Evolutionary conservation across 2,329 filamentous ascomycete genomes (phyloP).

Genomic region (Claviceps quebecensis): DNA sequence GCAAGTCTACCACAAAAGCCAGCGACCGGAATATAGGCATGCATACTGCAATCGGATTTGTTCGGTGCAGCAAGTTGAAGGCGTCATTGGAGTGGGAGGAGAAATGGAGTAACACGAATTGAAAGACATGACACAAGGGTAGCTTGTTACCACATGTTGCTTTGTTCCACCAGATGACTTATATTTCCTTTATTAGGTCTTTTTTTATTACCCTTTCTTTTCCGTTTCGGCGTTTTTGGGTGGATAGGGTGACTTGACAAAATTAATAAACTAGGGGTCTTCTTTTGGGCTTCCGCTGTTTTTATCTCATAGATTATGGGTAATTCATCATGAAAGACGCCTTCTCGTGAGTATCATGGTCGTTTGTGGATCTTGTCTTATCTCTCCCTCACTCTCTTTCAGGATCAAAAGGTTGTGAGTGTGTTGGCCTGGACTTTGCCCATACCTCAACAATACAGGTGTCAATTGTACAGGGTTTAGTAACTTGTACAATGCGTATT

Average conservation of each 20-base stretch:
- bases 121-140: slow-evolving; percentile 11
- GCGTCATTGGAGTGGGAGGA: slow-evolving; percentile 19
- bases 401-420: no score
- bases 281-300: background rate
- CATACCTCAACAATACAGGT: no score
- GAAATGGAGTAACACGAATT: slow-evolving; percentile 5
- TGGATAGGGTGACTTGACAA: slow-evolving; percentile 17
- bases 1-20: slow-evolving; percentile 47
- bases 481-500: no score
- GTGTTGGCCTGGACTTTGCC: no score
- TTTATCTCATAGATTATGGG: background rate
- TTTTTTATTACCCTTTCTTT: background rate
- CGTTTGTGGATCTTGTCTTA: no score
- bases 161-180: background rate
- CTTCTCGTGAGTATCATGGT: no score
- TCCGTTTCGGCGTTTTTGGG: slow-evolving; percentile 24
- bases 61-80: slow-evolving; percentile 12
- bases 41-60: slow-evolving; percentile 13
- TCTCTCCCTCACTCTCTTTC: no score
- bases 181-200: background rate
- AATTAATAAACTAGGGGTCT: background rate
- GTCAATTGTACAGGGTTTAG: no score
- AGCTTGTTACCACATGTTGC: slow-evolving; percentile 9
- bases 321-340: no score
- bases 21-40: slow-evolving; percentile 31